phyloP scores from a whole-genome alignment of 106 monocot genomes.

The Narthecium ossifragum region DNA sequence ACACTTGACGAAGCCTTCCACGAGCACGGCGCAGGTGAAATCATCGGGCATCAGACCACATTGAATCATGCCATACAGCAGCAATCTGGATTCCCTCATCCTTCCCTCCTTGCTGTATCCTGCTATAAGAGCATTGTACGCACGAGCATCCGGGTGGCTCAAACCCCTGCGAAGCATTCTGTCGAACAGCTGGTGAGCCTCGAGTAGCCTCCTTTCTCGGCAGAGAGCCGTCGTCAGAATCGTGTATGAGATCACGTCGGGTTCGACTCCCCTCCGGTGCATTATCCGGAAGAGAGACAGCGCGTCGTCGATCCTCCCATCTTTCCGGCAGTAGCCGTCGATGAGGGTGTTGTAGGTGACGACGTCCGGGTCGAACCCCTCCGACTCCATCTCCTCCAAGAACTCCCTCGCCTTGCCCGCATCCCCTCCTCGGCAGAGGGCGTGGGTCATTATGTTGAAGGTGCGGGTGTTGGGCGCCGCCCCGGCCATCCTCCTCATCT shows the following conservation, averaged over 20 bases:
- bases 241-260: slow-evolving; percentile 67
- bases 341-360: slow-evolving; percentile 88
- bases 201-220: slow-evolving; percentile 28
- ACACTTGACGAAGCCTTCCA: slow-evolving; percentile 40
- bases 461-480: slow-evolving; percentile 50
- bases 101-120: slow-evolving; percentile 57
- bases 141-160: slow-evolving; percentile 32
- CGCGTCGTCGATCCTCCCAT: slow-evolving; percentile 44
- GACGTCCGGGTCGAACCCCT: slow-evolving; percentile 77
- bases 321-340: slow-evolving; percentile 59
- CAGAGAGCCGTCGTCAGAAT: slow-evolving; percentile 60
- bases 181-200: slow-evolving; percentile 63
- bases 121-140: slow-evolving; percentile 46
- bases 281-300: slow-evolving; percentile 49
- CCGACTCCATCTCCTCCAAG: slow-evolving; percentile 62
- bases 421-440: slow-evolving; percentile 40
- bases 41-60: slow-evolving; percentile 31
- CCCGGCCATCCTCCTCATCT: slow-evolving; percentile 39
- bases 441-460: slow-evolving; percentile 67
- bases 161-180: slow-evolving; percentile 59
- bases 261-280: slow-evolving; percentile 54
- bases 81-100: slow-evolving; percentile 37
- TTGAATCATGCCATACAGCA: slow-evolving; percentile 54
- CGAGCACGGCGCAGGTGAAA: slow-evolving; percentile 34
- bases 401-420: slow-evolving; percentile 42